Conservation (phyloP, 257 asterid species). For the Catharanthus roseus region DNA sequence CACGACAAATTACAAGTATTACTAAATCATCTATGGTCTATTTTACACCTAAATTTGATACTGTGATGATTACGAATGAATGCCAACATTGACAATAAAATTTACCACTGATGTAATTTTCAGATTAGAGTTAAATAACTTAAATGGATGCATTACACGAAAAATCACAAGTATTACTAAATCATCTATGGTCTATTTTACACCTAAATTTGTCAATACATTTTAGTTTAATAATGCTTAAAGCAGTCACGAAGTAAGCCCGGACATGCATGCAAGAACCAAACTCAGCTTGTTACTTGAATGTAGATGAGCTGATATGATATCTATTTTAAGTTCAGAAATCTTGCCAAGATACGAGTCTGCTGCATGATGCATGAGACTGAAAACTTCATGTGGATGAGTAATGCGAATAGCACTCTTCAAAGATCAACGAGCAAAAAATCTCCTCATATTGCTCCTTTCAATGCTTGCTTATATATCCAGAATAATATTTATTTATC, state of each 20-base stretch:
- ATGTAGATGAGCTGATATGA: background rate
- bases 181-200: background rate
- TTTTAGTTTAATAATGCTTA: background rate
- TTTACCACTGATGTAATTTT: no score
- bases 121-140: no score
- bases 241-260: background rate
- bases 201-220: background rate
- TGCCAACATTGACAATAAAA: no score
- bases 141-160: background rate
- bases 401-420: background rate
- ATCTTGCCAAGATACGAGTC: background rate
- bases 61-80: no score
- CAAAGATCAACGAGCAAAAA: no score
- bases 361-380: background rate
- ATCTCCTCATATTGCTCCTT: background rate
- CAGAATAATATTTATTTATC: background rate
- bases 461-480: background rate
- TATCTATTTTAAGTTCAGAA: background rate
- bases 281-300: background rate
- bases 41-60: background rate
- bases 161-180: background rate
- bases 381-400: background rate
- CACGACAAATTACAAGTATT: background rate
- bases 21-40: background rate
- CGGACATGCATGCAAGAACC: background rate